Evolutionary conservation across 1,284 basidiomycete species (phyloP).

Genomic region (Rhodotorula sp.): DNA sequence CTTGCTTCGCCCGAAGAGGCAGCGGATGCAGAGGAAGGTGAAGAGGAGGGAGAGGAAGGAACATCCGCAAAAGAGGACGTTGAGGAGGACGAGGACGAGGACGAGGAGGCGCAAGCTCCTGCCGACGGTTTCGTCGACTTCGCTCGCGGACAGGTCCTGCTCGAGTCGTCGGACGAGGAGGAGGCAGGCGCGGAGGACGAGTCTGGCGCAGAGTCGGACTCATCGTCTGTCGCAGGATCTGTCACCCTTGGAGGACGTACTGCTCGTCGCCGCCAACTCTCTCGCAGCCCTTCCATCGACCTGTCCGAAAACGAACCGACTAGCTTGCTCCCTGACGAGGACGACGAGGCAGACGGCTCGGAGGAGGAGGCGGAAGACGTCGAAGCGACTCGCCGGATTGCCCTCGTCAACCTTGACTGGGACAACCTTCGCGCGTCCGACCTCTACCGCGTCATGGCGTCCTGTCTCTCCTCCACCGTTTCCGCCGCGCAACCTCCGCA

Average conservation of each 20-base stretch:
- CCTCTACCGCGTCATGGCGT: conserved; percentile 89
- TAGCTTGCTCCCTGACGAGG: conserved; percentile 29
- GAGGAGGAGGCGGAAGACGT: conserved; percentile 48
- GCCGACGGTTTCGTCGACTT: conserved; percentile 65
- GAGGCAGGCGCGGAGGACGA: conserved; percentile 62
- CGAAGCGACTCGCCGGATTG: conserved; percentile 65
- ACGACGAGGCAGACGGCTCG: conserved; percentile 48
- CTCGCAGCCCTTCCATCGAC: conserved; percentile 40
- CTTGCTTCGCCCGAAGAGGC: conserved; percentile 52
- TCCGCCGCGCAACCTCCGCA: conserved; percentile 4
- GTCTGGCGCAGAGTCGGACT: conserved; percentile 31
- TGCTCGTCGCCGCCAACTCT: conserved; percentile 20
- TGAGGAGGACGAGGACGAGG: conserved; percentile 48
- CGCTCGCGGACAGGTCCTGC: conserved; percentile 80
- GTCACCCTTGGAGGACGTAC: conserved; percentile 31
- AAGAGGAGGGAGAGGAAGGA: too few relatives aligned
- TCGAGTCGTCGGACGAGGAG: conserved; percentile 70
- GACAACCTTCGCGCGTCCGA: conserved; percentile 89
- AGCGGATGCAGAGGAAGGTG: conserved; percentile 41
- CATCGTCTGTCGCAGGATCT: conserved; percentile 29
- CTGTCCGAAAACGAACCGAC: conserved; percentile 36
- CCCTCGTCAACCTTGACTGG: conserved; percentile 97
- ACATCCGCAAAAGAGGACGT: conserved; percentile 51
- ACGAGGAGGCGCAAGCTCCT: conserved; percentile 48
- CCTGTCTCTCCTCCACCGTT: conserved; percentile 61